Percentiles rank a stretch among this genome's conserved stretches.
Evolutionary conservation across 2,329 filamentous ascomycete species (phyloP).

Genomic region (Nemania sp.): DNA sequence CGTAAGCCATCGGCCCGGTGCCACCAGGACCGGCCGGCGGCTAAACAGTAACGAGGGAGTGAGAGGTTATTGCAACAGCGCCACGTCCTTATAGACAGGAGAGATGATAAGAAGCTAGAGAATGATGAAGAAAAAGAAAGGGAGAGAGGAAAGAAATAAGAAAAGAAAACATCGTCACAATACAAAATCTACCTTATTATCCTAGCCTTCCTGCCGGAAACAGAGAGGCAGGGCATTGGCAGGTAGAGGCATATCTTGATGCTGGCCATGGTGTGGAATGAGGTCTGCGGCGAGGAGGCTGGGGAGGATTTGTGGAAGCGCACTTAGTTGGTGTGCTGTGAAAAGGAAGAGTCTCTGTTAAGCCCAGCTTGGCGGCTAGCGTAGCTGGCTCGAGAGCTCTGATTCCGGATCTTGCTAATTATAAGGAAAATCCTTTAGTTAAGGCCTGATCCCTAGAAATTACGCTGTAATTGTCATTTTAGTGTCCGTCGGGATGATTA

Average conservation of each 20-base stretch:
- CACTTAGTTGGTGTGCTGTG: constrained; percentile 4
- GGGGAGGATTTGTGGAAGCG: constrained; percentile 5
- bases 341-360: no score
- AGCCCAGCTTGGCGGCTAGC: not conserved
- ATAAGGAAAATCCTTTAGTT: not conserved
- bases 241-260: constrained; percentile 31
- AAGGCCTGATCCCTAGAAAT: not conserved
- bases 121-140: not conserved
- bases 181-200: constrained; percentile 27
- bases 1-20: constrained; percentile 30
- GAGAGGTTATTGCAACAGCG: not conserved
- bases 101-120: not conserved
- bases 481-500: not conserved
- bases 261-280: constrained; percentile 47
- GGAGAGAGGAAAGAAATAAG: not conserved
- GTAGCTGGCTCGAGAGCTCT: not conserved
- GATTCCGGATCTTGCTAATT: not conserved
- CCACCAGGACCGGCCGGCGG: constrained; percentile 36
- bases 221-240: constrained; percentile 43
- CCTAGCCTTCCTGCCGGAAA: constrained; percentile 37
- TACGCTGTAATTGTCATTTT: not conserved
- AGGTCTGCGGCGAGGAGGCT: constrained; percentile 15
- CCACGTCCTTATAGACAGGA: not conserved
- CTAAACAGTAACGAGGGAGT: not conserved
- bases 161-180: constrained; percentile 23